Evolutionary conservation across 768 basidiomycete genomes (phyloP).

Genomic region (Kwoniella dejecticola): DNA sequence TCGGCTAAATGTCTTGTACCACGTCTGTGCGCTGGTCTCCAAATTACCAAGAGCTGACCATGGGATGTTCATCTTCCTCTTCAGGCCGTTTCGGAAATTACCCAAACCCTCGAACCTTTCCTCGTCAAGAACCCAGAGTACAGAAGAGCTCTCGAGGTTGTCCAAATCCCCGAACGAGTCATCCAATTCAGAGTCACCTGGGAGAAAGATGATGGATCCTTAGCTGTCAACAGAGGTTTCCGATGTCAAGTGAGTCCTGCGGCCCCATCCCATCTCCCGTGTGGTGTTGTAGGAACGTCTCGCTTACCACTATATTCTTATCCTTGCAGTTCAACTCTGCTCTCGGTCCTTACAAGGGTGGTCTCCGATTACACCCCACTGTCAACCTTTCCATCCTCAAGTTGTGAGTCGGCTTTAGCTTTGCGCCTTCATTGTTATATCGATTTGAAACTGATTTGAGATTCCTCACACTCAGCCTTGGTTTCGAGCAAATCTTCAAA

Average conservation of each 20-base stretch:
- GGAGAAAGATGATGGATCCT: constrained; percentile 69
- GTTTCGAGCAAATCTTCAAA: constrained; percentile 79
- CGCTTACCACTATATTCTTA: no score
- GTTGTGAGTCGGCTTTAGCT: constrained; percentile 58
- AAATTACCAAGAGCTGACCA: neutral
- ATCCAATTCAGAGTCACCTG: constrained; percentile 73
- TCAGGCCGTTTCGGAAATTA: constrained; percentile 70
- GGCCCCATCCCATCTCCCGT: neutral
- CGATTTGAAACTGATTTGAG: no score
- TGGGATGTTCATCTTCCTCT: neutral
- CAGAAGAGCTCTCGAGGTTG: constrained; percentile 67
- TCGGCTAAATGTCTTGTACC: constrained; percentile 5
- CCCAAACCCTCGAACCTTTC: constrained; percentile 66
- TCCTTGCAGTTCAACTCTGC: constrained; percentile 81
- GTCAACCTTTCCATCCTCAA: constrained; percentile 82
- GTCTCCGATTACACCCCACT: constrained; percentile 73
- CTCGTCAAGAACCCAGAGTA: constrained; percentile 69
- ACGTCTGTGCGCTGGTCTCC: constrained; percentile 5
- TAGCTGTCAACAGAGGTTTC: constrained; percentile 73
- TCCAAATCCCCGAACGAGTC: constrained; percentile 60
- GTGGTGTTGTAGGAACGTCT: no score
- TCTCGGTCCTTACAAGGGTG: constrained; percentile 76
- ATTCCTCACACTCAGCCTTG: constrained; percentile 62
- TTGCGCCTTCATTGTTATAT: no score
- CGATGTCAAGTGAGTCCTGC: constrained; percentile 65